Evolutionary conservation across 306 rosid species (phyloP).

Genomic region (Oxytropis ochrocephala): DNA sequence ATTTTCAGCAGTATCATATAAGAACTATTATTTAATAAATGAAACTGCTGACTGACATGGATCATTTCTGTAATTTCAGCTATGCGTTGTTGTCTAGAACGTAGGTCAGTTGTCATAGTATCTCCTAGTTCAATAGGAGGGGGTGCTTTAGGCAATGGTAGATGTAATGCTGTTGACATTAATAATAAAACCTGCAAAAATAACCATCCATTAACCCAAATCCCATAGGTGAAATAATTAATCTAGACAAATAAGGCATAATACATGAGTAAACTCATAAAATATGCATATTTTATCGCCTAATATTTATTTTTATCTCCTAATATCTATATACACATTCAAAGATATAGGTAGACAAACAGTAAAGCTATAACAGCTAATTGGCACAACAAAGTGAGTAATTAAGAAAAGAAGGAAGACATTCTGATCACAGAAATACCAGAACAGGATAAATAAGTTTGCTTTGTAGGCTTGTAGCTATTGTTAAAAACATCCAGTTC

Average conservation of each 20-base stretch:
- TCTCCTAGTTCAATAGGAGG: conserved; percentile 37
- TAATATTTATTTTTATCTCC: too few relatives aligned
- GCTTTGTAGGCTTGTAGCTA: background rate
- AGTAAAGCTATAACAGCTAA: background rate
- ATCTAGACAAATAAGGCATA: background rate
- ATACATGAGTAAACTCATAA: background rate
- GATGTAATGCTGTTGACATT: conserved; percentile 77
- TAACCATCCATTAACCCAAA: conserved; percentile 8
- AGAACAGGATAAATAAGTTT: background rate
- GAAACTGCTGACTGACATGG: conserved; percentile 61
- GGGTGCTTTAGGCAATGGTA: conserved; percentile 31
- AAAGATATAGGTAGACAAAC: background rate
- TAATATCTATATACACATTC: too few relatives aligned
- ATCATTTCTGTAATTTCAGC: conserved; percentile 99
- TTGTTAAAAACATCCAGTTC: background rate
- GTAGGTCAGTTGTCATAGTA: conserved; percentile 48
- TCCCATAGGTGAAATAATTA: background rate
- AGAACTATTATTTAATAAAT: conserved; percentile 12
- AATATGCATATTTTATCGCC: background rate
- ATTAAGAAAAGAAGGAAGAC: background rate
- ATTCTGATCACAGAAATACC: conserved; percentile 2
- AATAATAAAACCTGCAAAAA: conserved; percentile 72
- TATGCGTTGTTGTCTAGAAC: conserved; percentile 72
- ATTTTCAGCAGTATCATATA: conserved; percentile 6
- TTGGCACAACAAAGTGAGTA: background rate